Conservation (phyloP, 1,284 basidiomycete species). For the Sporisorium scitamineum region DNA sequence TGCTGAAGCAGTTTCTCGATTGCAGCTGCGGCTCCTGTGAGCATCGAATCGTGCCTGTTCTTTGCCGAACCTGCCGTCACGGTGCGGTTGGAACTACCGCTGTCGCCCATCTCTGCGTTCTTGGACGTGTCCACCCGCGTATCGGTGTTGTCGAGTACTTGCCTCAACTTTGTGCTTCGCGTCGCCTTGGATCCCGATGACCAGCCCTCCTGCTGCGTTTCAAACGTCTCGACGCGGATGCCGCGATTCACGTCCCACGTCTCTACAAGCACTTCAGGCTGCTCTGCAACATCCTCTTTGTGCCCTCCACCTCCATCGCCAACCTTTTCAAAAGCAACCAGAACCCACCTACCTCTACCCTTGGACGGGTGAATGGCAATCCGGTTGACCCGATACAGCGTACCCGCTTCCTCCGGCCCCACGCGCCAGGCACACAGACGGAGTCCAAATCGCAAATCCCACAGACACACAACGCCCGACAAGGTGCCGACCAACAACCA, state of each 20-base stretch:
- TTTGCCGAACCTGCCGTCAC: neutral
- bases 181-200: neutral
- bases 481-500: conserved; percentile 91
- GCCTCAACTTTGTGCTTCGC: conserved; percentile 22
- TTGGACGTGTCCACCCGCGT: conserved; percentile 7
- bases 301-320: conserved; percentile 3
- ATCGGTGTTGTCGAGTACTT: conserved; percentile 9
- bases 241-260: conserved; percentile 68
- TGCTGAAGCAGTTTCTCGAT: conserved; percentile 56
- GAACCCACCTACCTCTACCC: conserved; percentile 82
- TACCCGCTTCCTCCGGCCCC: conserved; percentile 51
- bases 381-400: conserved; percentile 75
- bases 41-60: conserved; percentile 21
- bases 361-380: conserved; percentile 84
- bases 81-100: conserved; percentile 9
- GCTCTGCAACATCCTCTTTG: conserved; percentile 3
- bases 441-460: conserved; percentile 95
- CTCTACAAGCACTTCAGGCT: conserved; percentile 54
- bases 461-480: conserved; percentile 83
- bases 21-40: conserved; percentile 50
- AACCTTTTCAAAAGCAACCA: conserved; percentile 78
- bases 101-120: conserved; percentile 3
- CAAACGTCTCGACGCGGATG: conserved; percentile 67
- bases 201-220: conserved; percentile 17
- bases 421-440: conserved; percentile 87